Percentiles rank a stretch among this genome's conserved stretches.
Conservation (phyloP, 2,329 filamentous ascomycete species). For the Corynespora cassiicola region DNA sequence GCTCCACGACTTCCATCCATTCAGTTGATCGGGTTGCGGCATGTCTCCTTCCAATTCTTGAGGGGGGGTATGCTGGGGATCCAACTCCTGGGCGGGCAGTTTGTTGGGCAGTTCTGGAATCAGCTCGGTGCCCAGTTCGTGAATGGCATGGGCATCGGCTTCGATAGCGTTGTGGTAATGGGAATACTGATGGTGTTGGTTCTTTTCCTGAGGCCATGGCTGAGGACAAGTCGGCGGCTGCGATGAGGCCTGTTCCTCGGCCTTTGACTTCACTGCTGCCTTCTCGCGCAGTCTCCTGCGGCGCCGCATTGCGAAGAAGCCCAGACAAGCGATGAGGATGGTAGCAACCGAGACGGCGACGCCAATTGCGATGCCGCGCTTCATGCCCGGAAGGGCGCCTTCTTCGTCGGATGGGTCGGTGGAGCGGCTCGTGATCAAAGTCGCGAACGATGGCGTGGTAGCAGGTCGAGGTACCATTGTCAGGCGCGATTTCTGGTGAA, state of each 20-base stretch:
- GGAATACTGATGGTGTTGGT: constrained; percentile 7
- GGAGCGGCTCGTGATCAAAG: too few relatives aligned
- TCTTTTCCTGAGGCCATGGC: constrained; percentile 20
- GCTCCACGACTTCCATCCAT: constrained; percentile 18
- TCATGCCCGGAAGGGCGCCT: constrained; percentile 36
- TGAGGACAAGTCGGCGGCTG: constrained; percentile 10
- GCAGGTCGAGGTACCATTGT: too few relatives aligned
- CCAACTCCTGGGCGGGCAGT: constrained; percentile 22
- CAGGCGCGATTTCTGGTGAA: too few relatives aligned
- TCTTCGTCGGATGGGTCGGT: too few relatives aligned
- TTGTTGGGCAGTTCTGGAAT: constrained; percentile 27
- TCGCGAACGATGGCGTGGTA: too few relatives aligned
- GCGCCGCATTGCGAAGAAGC: constrained; percentile 27
- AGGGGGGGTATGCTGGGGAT: constrained; percentile 7
- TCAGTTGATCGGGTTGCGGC: constrained; percentile 8
- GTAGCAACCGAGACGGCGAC: constrained; percentile 29
- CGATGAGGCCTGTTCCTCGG: too few relatives aligned
- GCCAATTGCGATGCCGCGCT: constrained; percentile 36
- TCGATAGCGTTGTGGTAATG: constrained; percentile 28
- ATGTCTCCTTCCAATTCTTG: constrained; percentile 14
- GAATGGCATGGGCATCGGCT: constrained; percentile 24
- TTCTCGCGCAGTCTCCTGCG: constrained; percentile 16
- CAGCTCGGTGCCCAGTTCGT: constrained; percentile 25
- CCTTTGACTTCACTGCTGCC: constrained; percentile 6
- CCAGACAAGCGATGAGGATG: constrained; percentile 27